Evolutionary conservation across 2,329 filamentous ascomycete species (phyloP).

Genomic region (Stromatinia cepivora): DNA sequence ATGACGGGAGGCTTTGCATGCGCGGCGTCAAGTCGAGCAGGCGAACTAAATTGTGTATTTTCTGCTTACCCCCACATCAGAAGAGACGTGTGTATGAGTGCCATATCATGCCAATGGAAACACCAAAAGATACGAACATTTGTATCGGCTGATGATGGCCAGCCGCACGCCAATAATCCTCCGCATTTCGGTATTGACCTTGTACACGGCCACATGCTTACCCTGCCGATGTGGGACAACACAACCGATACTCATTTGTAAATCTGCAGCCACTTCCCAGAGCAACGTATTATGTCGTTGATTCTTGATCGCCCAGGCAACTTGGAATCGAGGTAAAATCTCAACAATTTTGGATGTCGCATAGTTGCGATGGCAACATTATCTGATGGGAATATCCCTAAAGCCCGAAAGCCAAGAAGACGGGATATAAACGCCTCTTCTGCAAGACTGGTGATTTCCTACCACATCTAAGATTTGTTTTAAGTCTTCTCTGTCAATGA

Average conservation of each 20-base stretch:
- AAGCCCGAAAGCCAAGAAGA: background rate
- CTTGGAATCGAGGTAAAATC: background rate
- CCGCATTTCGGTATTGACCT: background rate
- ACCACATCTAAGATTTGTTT: background rate
- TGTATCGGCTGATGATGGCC: slow-evolving; percentile 9
- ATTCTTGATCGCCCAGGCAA: background rate
- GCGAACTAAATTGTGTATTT: background rate
- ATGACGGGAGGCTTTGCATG: background rate
- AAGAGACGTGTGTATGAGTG: background rate
- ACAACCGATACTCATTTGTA: background rate
- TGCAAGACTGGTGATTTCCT: background rate
- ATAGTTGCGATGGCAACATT: slow-evolving; percentile 20
- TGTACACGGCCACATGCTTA: background rate
- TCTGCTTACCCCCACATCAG: background rate
- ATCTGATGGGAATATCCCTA: background rate
- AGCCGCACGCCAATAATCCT: background rate
- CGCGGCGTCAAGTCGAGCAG: background rate
- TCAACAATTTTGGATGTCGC: background rate
- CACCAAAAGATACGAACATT: background rate
- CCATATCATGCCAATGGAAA: background rate
- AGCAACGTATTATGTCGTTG: background rate
- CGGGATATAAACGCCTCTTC: slow-evolving; percentile 3
- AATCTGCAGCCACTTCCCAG: slow-evolving; percentile 13
- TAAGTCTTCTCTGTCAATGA: background rate
- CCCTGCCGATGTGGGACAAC: background rate